These are phyloP conservation scores for Artemisia tridentata DNA, from an alignment of 129 eudicot species.

Conservation along the genomic window DNA sequence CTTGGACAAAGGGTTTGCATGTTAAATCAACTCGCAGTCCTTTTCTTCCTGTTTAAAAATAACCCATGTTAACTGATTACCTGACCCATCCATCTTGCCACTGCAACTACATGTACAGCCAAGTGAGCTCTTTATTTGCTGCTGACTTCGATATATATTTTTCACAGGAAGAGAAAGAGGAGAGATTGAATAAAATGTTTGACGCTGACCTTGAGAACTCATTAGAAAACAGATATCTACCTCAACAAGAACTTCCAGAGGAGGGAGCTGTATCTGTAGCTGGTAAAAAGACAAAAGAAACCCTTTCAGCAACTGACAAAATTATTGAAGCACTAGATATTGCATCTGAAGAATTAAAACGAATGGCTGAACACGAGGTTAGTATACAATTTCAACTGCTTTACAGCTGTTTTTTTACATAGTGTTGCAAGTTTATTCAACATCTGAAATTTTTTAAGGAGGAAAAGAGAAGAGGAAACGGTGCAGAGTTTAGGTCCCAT, in stretches of 20 bases:
- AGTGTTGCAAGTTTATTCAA: too few species aligned
- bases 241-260: conserved; percentile 87
- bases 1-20: neutral
- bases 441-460: conserved; percentile 40
- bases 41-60: neutral
- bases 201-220: conserved; percentile 76
- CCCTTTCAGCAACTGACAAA: conserved; percentile 78
- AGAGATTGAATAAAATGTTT: conserved; percentile 93
- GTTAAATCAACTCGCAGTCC: neutral
- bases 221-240: conserved; percentile 59
- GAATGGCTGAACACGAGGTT: conserved; percentile 86
- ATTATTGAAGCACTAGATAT: conserved; percentile 90
- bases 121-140: neutral
- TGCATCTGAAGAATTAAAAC: conserved; percentile 77
- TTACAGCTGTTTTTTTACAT: neutral
- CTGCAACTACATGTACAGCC: neutral
- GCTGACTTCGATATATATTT: conserved; percentile 11
- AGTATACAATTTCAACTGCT: neutral
- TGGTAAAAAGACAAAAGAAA: conserved; percentile 92
- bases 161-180: conserved; percentile 94
- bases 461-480: conserved; percentile 62
- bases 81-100: neutral
- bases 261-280: conserved; percentile 89
- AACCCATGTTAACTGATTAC: neutral
- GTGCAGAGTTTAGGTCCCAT: conserved; percentile 57